phyloP scores from a whole-genome alignment of 345 rosid genomes.

The Euphorbia peplus region DNA sequence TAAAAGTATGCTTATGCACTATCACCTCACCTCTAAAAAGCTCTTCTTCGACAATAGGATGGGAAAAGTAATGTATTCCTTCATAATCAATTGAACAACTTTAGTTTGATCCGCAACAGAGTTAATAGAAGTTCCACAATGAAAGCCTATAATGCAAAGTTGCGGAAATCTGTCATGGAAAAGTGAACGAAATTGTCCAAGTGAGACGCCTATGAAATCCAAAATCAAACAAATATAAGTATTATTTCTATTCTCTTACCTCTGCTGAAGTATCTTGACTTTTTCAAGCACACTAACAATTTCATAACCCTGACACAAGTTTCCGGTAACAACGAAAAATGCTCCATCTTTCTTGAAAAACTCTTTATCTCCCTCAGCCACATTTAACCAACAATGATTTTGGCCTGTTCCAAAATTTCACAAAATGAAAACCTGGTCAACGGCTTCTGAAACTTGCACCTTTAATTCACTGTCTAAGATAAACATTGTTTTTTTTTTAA shows the following conservation, averaged over 20 bases:
- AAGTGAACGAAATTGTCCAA: conserved; percentile 14
- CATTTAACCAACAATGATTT: conserved; percentile 75
- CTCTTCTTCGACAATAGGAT: conserved; percentile 50
- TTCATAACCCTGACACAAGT: conserved; percentile 37
- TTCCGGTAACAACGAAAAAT: conserved; percentile 53
- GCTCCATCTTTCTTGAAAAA: conserved; percentile 45
- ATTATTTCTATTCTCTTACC: conserved; percentile 36
- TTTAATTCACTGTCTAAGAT: background rate
- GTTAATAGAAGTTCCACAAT: conserved; percentile 42
- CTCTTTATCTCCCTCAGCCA: conserved; percentile 31
- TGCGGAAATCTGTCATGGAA: conserved; percentile 56
- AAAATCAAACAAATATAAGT: background rate
- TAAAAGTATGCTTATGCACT: background rate
- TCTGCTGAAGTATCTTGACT: conserved; percentile 69
- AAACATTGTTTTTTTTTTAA: background rate
- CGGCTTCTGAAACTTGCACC: background rate
- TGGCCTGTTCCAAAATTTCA: conserved; percentile 44
- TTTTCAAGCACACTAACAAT: conserved; percentile 45
- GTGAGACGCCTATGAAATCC: conserved; percentile 2
- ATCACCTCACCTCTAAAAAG: conserved; percentile 46
- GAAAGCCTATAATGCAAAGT: conserved; percentile 56
- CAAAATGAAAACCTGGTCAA: background rate
- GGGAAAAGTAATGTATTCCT: conserved; percentile 79
- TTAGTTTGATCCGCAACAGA: conserved; percentile 39
- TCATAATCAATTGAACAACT: conserved; percentile 51